Evolutionary conservation across 1,284 basidiomycete genomes (phyloP), one percentile per base, ranked within the genome.

Genomic region (Microbotryomycetes sp.): DNA sequence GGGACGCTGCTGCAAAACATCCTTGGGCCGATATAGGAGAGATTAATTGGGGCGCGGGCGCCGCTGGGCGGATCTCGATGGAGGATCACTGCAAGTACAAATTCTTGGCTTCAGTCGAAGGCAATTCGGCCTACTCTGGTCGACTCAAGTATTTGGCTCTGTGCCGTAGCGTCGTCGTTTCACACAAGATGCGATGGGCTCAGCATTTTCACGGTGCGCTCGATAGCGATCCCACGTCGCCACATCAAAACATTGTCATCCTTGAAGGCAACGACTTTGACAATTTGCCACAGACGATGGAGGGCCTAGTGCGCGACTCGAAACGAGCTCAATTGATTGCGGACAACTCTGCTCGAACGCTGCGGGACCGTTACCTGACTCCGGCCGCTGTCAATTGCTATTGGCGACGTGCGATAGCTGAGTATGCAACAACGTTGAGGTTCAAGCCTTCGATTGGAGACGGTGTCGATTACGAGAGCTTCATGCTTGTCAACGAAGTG

Each of bases 201-300:
- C 59, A 60, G 31, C 53, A 56, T 49, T 60, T 60, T 36, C 59
- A 60, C 59, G 19, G 22, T 23, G 51, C 50, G 9, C 50, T 60
- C 59, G 28, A 60, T n/a, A 23, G 30, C 7, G 36, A 42, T 19
- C 22, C 30, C 29, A 22, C n/a, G 12, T 59, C 58, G n/a, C 51
- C 58, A 16, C 25, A 53, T 22, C 58, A 59, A 23, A 59, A 59
- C 48, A 47, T 53, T 22, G 51, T 59, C 26, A 36, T 51, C 26
- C 49, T 58, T 4, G 19, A 58, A 26, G 29, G 9, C 2, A 9
- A 28, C 22, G 28, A 15, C n/a, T 58, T 47, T 47, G 26, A 51
- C 2, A 22, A n/a, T 14, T n/a, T 55, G 19, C 31, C 47, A 2
- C 32, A 16, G 25, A 26, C 19, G 5, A 59, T 59, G 58, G 58